These are phyloP conservation scores for Podospora pseudocomata DNA, from an alignment of 495 filamentous ascomycete genomes.

Conservation along the genomic window DNA sequence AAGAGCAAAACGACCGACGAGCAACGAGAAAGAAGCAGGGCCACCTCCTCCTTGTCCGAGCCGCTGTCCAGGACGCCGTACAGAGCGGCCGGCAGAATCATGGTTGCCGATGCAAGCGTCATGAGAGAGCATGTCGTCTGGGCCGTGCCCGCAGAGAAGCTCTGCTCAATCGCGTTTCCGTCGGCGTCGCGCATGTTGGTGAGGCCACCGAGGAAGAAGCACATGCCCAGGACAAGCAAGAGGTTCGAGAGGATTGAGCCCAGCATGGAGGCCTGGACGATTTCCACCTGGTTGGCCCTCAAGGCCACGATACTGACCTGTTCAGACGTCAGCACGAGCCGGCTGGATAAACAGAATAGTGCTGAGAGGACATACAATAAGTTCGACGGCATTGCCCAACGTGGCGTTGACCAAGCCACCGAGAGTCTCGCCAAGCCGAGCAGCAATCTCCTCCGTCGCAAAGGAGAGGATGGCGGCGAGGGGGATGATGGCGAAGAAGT, in stretches of 20 bases:
- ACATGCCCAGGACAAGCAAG: conserved; percentile 91
- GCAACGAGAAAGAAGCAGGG: conserved; percentile 82
- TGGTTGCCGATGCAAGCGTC: conserved; percentile 82
- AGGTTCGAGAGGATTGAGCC: conserved; percentile 96
- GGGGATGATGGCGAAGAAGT: conserved; percentile 95
- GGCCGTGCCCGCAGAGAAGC: conserved; percentile 82
- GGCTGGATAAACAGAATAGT: neutral
- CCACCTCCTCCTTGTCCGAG: conserved; percentile 51
- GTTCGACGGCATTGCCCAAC: conserved; percentile 96
- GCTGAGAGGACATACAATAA: conserved; percentile 57
- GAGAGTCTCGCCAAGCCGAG: conserved; percentile 79
- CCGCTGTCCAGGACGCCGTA: conserved; percentile 44
- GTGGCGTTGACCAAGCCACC: conserved; percentile 94
- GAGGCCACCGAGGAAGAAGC: conserved; percentile 87
- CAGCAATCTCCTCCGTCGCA: conserved; percentile 88
- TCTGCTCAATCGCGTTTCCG: conserved; percentile 56
- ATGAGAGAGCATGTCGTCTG: conserved; percentile 96
- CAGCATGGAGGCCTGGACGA: conserved; percentile 97
- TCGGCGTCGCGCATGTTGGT: conserved; percentile 45
- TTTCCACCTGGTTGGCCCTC: conserved; percentile 78
- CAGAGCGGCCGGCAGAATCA: conserved; percentile 86
- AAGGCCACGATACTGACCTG: conserved; percentile 82
- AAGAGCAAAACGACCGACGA: conserved; percentile 85
- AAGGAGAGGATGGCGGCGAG: conserved; percentile 89
- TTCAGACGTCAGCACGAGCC: neutral